A percentile compares a stretch with the other conserved stretches of the same genome.
These are phyloP conservation scores for Penicillium nucicola DNA, from an alignment of 495 filamentous ascomycete genomes.

Conservation along the genomic window DNA sequence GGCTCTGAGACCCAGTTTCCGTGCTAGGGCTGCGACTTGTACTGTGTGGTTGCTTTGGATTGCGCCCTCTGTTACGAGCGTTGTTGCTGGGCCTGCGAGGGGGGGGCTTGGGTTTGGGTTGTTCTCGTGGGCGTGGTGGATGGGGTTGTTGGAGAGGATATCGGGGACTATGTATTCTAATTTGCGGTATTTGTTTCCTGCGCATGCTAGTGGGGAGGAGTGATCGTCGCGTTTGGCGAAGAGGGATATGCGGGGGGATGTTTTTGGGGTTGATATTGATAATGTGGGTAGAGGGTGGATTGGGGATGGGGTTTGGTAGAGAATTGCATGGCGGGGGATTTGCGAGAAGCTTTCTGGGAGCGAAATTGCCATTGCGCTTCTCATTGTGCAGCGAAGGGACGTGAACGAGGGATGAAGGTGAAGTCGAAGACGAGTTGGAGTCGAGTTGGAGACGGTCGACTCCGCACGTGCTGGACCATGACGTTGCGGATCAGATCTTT, in stretches of 20 bases:
- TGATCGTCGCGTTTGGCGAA: constrained; percentile 42
- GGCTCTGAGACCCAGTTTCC: constrained; percentile 23
- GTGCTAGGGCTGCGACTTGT: constrained; percentile 34
- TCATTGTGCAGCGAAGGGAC: too few species aligned
- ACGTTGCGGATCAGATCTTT: neutral
- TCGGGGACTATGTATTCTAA: constrained; percentile 43
- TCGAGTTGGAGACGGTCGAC: neutral
- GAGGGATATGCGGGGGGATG: constrained; percentile 21
- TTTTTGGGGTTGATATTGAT: neutral
- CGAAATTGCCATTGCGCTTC: constrained; percentile 1
- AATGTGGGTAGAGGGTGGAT: constrained; percentile 31
- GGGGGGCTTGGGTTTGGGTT: constrained; percentile 6
- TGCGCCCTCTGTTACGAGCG: constrained; percentile 39
- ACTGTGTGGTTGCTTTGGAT: constrained; percentile 44
- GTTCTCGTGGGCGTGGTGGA: constrained; percentile 19
- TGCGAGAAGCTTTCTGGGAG: constrained; percentile 27
- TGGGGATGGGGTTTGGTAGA: constrained; percentile 32
- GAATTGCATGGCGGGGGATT: constrained; percentile 30
- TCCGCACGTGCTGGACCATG: neutral
- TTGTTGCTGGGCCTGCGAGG: constrained; percentile 18
- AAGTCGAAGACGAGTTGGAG: neutral
- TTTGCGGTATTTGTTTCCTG: constrained; percentile 46
- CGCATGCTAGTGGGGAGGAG: constrained; percentile 30
- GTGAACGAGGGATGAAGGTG: too few species aligned
- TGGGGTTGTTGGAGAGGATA: constrained; percentile 21